Conservation (phyloP, 2,329 filamentous ascomycete species). For the Alternaria hordeiaustralica region DNA sequence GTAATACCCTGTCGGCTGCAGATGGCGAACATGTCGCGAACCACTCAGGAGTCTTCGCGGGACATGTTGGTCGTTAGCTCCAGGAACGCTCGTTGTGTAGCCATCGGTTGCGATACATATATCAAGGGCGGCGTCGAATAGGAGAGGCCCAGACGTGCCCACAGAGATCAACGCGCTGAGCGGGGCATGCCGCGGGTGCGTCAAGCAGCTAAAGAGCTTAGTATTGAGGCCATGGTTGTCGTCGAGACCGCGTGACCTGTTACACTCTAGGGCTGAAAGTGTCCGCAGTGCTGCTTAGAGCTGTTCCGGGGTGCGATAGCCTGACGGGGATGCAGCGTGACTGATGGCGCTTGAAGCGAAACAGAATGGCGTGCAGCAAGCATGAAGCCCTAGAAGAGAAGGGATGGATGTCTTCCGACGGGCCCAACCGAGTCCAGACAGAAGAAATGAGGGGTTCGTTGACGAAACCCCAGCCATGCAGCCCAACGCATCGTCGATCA, state of each 20-base stretch:
- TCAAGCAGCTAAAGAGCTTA: constrained; percentile 28
- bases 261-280: constrained; percentile 25
- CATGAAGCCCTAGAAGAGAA: constrained; percentile 34
- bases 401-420: constrained; percentile 23
- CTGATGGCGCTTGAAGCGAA: constrained; percentile 45
- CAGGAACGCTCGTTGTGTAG: constrained; percentile 31
- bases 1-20: constrained; percentile 22
- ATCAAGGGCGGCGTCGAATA: constrained; percentile 21
- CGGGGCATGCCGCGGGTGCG: constrained; percentile 15
- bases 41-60: constrained; percentile 15
- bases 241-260: constrained; percentile 41
- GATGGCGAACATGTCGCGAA: constrained; percentile 7
- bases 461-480: constrained; percentile 22
- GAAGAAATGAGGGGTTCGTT: constrained; percentile 35
- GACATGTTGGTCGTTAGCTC: constrained; percentile 30
- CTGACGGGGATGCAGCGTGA: constrained; percentile 27
- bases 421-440: constrained; percentile 38
- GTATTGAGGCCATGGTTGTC: constrained; percentile 30
- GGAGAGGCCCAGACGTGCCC: constrained; percentile 25
- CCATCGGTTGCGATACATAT: constrained; percentile 15
- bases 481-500: constrained; percentile 25
- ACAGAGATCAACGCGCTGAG: constrained; percentile 22
- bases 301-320: constrained; percentile 26
- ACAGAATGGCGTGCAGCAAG: constrained; percentile 47
- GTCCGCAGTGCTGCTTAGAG: constrained; percentile 23